phyloP scores from a whole-genome alignment of 345 rosid species.

The Rhodomyrtus tomentosa region DNA sequence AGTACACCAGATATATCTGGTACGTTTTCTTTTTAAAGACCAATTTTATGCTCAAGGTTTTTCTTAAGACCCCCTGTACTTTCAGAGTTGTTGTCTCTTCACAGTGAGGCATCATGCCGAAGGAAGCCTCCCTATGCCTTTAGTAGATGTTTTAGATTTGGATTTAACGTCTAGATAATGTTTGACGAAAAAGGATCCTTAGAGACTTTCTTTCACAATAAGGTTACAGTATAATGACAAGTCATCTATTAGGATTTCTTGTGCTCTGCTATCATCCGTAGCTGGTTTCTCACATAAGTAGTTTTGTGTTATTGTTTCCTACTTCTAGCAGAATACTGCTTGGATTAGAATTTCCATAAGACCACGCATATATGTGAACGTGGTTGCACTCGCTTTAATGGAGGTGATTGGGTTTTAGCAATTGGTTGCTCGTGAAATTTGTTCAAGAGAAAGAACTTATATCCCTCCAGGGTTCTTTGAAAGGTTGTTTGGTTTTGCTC shows the following conservation, averaged over 20 bases:
- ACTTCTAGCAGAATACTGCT: background rate
- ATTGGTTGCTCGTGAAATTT: background rate
- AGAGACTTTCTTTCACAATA: background rate
- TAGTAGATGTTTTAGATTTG: background rate
- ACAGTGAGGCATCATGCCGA: background rate
- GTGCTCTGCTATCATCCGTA: background rate
- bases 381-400: background rate
- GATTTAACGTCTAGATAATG: background rate
- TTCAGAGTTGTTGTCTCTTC: background rate
- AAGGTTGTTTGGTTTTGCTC: background rate
- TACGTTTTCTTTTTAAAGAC: background rate
- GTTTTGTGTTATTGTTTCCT: background rate
- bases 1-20: conserved; percentile 34
- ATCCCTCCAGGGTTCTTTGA: background rate
- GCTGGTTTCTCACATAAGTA: background rate
- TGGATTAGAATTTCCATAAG: background rate
- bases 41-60: background rate
- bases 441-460: background rate
- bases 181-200: background rate
- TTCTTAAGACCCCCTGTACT: background rate
- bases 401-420: background rate
- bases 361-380: background rate
- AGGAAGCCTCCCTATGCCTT: background rate
- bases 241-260: background rate
- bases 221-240: background rate